Base-by-base conservation (phyloP, 1,284 basidiomycete genomes). In the Omphalotus olearius region DNA sequence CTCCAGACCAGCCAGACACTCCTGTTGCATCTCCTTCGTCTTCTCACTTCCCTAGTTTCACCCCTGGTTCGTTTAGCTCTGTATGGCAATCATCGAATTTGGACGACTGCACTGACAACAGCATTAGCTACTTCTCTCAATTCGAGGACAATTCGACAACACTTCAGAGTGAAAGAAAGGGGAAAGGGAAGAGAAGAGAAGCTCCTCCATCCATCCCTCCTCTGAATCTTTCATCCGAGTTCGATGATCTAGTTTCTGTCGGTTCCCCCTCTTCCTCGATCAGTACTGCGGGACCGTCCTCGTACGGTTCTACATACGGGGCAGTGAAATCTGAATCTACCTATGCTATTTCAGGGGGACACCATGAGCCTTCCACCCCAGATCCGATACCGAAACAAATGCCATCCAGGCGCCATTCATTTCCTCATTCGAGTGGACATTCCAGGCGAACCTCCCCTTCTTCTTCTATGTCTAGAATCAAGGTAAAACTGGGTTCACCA, bases 181-280 rank as follows among this genome's bases (percentile, higher is more conserved):
- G 54, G 35, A 57, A 56, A 40, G 57, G 67, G 45, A 82, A 80
- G 68, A 85, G 82, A 55, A 88, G 86, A 56, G 64, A 40, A 35
- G 50, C 26, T 18, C 14, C 82, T 38, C 82, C 84, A 53, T 72
- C 72, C 59, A 72, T 87, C 52, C 82, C 85, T 51, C 83, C 85
- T 55, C 69, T 88, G 56, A 70, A 73, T 30, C 81, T 88, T 60
- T 71, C 76, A 43, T 71, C 82, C 33, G 69, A 71, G 46, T 71
- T 85, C 56, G 69, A 69, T 46, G 60, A 72, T 43, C 39, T 42
- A 13, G 67, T 68, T 54, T 80, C 76, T 4, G 30, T 10, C 13
- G 72, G 67, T 75, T 26, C 67, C 68, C 14, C 59, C 67, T 37
- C 47, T 55, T 13, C 49, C 47, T 25, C 9, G 9, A 33, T 33